Evolutionary conservation across 257 asterid species (phyloP).

Genomic region (Mitragyna speciosa): DNA sequence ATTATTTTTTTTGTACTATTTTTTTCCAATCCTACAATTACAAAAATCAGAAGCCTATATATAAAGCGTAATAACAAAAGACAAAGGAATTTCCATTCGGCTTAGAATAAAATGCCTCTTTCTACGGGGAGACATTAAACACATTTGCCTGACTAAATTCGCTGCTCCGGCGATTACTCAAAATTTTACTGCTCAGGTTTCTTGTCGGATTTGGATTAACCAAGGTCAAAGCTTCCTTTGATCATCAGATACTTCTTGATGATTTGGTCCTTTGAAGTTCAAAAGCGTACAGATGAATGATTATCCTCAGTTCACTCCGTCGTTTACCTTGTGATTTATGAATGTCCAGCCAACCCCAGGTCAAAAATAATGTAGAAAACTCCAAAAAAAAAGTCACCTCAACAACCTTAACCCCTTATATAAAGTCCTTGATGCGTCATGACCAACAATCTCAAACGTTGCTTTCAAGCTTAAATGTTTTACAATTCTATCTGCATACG

Average conservation of each 20-base stretch:
- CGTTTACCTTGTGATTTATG: conserved; percentile 9
- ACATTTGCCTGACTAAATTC: no score
- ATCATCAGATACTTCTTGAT: no score
- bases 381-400: conserved; percentile 8
- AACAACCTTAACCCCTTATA: not conserved
- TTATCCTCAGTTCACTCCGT: not conserved
- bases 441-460: not conserved
- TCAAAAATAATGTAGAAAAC: conserved; percentile 6
- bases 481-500: not conserved
- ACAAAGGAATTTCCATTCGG: no score
- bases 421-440: not conserved
- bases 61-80: no score
- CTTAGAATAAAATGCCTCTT: no score
- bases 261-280: no score
- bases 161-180: not conserved
- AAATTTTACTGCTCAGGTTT: not conserved
- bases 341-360: not conserved
- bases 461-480: conserved; percentile 11
- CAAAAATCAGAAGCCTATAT: no score
- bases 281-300: not conserved
- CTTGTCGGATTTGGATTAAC: not conserved
- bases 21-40: no score
- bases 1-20: no score
- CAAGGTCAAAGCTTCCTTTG: not conserved
- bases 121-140: no score